Conservation (phyloP, 352 stramenopile species). For the Pythium dissimile region DNA sequence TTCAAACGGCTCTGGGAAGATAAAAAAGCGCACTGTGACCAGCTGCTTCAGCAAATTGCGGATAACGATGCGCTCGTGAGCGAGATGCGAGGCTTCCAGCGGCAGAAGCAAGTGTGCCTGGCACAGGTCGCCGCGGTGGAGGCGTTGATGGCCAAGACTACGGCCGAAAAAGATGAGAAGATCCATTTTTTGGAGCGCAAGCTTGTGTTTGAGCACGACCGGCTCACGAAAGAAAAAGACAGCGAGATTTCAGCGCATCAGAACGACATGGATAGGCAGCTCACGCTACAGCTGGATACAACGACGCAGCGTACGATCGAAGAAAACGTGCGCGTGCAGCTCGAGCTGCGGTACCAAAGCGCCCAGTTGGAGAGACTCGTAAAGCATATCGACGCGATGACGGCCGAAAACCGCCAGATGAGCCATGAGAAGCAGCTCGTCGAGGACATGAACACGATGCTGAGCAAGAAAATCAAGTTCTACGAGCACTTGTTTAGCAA, state of each 20-base stretch:
- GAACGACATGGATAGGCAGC: constrained; percentile 42
- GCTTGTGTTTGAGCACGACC: constrained; percentile 56
- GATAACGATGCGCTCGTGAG: constrained; percentile 31
- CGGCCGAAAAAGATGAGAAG: constrained; percentile 41
- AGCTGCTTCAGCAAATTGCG: constrained; percentile 28
- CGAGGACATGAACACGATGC: constrained; percentile 53
- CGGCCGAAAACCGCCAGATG: constrained; percentile 30
- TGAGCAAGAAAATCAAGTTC: constrained; percentile 65
- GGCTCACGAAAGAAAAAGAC: constrained; percentile 48
- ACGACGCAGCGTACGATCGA: constrained; percentile 62
- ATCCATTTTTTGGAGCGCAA: constrained; percentile 50
- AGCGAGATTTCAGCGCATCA: constrained; percentile 36
- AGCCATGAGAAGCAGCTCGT: constrained; percentile 52
- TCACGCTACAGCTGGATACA: constrained; percentile 51
- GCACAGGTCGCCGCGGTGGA: constrained; percentile 31
- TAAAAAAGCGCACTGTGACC: constrained; percentile 27
- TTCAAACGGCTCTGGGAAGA: constrained; percentile 51
- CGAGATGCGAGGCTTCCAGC: constrained; percentile 34
- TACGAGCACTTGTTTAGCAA: constrained; percentile 66
- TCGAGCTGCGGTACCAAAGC: constrained; percentile 62
- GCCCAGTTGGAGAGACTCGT: constrained; percentile 52
- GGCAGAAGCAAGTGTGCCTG: constrained; percentile 34
- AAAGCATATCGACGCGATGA: constrained; percentile 40
- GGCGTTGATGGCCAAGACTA: constrained; percentile 18
- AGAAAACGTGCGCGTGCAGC: constrained; percentile 59